Percentiles rank a stretch among this genome's conserved stretches.
Evolutionary conservation across 345 rosid species (phyloP).

Genomic region (Hibiscus tridactylites): DNA sequence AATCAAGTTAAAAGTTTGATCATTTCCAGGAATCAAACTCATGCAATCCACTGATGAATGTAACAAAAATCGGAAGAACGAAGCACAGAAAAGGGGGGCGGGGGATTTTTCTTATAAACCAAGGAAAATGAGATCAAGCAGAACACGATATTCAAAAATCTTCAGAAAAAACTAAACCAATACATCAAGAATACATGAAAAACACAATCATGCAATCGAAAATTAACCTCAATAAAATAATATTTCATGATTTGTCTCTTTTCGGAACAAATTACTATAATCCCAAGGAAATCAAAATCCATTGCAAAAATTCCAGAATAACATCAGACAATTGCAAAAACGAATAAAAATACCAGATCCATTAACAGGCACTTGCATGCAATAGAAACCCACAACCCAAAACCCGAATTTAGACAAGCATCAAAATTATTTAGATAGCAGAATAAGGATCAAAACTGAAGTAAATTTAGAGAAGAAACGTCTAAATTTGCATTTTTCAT

Average conservation of each 20-base stretch:
- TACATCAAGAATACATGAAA: neutral
- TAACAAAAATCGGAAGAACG: neutral
- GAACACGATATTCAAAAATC: no score
- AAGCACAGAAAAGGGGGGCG: neutral
- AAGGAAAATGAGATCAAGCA: neutral
- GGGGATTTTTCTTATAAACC: neutral
- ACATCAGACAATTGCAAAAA: conserved; percentile 4
- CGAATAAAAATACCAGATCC: conserved; percentile 33
- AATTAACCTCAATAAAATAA: neutral
- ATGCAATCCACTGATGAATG: neutral
- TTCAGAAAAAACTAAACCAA: neutral
- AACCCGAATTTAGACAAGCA: neutral
- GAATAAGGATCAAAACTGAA: neutral
- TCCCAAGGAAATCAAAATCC: neutral
- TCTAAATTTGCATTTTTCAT: neutral
- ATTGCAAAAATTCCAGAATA: neutral
- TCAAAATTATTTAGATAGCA: no score
- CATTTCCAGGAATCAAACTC: neutral
- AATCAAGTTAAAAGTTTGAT: neutral
- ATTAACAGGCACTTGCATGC: conserved; percentile 24
- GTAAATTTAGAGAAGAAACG: neutral
- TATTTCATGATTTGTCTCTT: neutral
- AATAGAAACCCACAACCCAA: conserved; percentile 11
- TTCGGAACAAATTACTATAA: no score
- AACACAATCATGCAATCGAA: neutral